Percentiles rank a stretch among this genome's conserved stretches.
Conservation (phyloP, 2,329 filamentous ascomycete species). For the Nothophaeocryptopus gaeumannii region DNA sequence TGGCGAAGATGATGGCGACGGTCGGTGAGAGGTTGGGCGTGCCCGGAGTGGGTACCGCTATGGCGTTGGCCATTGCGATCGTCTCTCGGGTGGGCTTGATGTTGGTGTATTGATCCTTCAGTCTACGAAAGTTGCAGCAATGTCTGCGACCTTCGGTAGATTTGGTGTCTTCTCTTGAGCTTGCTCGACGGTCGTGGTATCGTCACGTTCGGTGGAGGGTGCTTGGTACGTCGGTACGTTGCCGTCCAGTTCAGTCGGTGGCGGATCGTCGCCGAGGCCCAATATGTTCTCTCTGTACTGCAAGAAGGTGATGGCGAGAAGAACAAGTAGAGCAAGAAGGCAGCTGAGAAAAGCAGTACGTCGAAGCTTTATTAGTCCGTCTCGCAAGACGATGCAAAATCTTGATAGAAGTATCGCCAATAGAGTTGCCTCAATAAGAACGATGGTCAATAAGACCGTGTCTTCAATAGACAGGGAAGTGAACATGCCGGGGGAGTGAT, state of each 20-base stretch:
- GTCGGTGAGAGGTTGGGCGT: conserved; percentile 1
- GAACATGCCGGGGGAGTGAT: conserved; percentile 15
- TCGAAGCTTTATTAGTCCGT: conserved; percentile 11
- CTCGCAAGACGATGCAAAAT: conserved; percentile 3
- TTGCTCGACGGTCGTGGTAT: not conserved
- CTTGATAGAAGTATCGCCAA: conserved; percentile 25
- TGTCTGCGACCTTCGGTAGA: not conserved
- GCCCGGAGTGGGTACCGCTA: not conserved
- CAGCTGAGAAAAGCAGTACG: conserved; percentile 12
- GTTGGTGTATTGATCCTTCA: not conserved
- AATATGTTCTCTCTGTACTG: conserved; percentile 3
- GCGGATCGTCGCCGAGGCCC: conserved; percentile 16
- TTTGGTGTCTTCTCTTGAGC: not conserved
- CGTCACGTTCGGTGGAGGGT: not conserved
- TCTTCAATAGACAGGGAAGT: conserved; percentile 26
- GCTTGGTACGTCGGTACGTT: not conserved
- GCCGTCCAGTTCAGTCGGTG: conserved; percentile 11
- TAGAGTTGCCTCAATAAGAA: conserved; percentile 25
- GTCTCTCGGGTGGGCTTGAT: not conserved
- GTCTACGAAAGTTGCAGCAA: not conserved
- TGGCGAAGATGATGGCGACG: conserved; percentile 44
- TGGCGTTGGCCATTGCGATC: not conserved
- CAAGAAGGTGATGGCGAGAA: conserved; percentile 12
- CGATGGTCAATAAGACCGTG: conserved; percentile 27
- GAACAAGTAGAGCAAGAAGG: conserved; percentile 14